Conservation (phyloP, 371 early-diverging fungal genomes). For the Polyrhizophydium stewartii region DNA sequence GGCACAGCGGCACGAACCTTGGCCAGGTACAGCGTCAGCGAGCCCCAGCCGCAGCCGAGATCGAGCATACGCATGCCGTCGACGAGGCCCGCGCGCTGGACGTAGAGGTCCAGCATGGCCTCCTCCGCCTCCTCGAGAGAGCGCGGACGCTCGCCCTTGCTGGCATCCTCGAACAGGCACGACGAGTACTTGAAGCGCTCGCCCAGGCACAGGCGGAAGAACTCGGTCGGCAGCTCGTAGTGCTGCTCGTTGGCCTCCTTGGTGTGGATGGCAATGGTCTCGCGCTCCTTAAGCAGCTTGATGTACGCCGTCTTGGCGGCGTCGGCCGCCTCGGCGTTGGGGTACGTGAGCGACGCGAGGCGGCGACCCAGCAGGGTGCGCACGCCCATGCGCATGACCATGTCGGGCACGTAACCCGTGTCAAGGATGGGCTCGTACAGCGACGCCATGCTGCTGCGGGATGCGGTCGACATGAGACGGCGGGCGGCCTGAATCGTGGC, state of each 20-base stretch:
- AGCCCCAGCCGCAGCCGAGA: conserved; percentile 63
- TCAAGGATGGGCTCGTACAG: conserved; percentile 47
- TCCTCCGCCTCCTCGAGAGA: conserved; percentile 51
- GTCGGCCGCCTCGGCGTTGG: conserved; percentile 5
- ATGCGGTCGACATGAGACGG: too few species aligned
- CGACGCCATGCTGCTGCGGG: not conserved
- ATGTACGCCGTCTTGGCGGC: conserved; percentile 30
- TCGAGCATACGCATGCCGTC: conserved; percentile 56
- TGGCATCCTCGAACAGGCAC: conserved; percentile 47
- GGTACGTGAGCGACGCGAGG: conserved; percentile 8
- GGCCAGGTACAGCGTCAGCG: conserved; percentile 45
- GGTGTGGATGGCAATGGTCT: conserved; percentile 46
- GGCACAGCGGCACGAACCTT: conserved; percentile 20
- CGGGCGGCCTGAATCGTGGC: too few species aligned
- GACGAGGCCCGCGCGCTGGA: conserved; percentile 35
- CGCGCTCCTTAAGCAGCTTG: conserved; percentile 19
- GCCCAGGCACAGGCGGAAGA: conserved; percentile 43
- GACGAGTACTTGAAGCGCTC: conserved; percentile 54
- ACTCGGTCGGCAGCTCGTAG: conserved; percentile 46
- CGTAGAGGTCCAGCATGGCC: conserved; percentile 56
- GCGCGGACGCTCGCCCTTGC: not conserved
- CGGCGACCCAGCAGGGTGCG: conserved; percentile 25
- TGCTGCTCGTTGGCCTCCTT: conserved; percentile 63
- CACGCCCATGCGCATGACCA: conserved; percentile 34
- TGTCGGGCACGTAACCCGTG: conserved; percentile 47